These are phyloP conservation scores for Adansonia grandidieri DNA, from an alignment of 441 rosid species.

Conservation along the genomic window DNA sequence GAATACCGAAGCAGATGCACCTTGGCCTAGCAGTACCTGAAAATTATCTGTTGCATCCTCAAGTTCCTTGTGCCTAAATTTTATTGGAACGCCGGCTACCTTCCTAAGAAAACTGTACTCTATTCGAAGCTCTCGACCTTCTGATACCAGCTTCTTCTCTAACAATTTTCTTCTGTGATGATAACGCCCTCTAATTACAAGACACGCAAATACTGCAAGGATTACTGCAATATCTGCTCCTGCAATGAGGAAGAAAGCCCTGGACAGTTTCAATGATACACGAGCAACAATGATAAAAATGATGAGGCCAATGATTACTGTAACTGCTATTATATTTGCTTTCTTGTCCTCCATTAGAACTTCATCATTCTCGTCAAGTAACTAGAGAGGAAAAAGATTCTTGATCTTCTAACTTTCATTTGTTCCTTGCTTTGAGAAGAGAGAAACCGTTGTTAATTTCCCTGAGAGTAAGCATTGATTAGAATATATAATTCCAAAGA, in stretches of 20 bases:
- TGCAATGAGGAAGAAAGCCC: conserved; percentile 60
- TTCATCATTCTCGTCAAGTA: not conserved
- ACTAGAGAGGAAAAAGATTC: not conserved
- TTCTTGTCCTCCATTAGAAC: conserved; percentile 76
- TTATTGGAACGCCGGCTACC: conserved; percentile 77
- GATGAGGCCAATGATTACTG: conserved; percentile 41
- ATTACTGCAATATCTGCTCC: conserved; percentile 66
- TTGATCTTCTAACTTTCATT: conserved; percentile 3
- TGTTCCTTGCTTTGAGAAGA: not conserved
- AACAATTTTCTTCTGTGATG: conserved; percentile 46
- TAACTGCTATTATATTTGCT: conserved; percentile 47
- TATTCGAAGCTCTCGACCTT: conserved; percentile 70
- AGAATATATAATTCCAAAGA: not conserved
- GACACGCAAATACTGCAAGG: conserved; percentile 55
- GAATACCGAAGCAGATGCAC: conserved; percentile 72
- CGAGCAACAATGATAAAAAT: conserved; percentile 46
- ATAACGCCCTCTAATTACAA: conserved; percentile 50
- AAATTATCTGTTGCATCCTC: conserved; percentile 82
- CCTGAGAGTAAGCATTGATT: conserved; percentile 9
- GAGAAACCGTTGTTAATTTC: not conserved
- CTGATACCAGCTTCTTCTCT: conserved; percentile 50
- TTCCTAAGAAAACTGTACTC: conserved; percentile 81
- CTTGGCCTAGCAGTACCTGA: conserved; percentile 56
- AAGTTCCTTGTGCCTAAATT: conserved; percentile 61
- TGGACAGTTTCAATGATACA: conserved; percentile 55